Evolutionary conservation across 2,329 filamentous ascomycete genomes (phyloP), one percentile per base, ranked within the genome.

Genomic region (Colletotrichum camelliae): DNA sequence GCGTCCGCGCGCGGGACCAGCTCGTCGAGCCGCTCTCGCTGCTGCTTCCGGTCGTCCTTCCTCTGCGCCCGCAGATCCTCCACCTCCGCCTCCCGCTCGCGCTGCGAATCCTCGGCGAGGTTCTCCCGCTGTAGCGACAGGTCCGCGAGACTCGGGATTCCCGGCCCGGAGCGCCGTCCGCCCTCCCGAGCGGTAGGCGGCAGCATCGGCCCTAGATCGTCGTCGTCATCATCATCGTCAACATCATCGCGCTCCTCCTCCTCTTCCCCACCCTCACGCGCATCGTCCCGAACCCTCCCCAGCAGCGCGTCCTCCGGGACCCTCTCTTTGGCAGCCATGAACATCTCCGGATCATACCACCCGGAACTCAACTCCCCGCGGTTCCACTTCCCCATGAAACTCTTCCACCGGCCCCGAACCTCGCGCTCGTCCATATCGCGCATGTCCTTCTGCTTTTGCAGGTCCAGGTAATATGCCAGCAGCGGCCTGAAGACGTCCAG

Each of bases 361-460:
- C 95, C 95, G 84, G 96, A 94, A 6, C 94, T 94, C 77, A 98
- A 88, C 85, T 96, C 95, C 81, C 93, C 94, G 80, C 92, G 91
- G 86, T 99, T 99, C 96, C 97, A 99, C 88, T 96, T 96, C 5
- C 91, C 89, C 15, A 96, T 84, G 81, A 98, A 99, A 82, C 95
- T 96, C 89, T 98, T 98, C 96, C 96, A 99, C 71, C 96, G 88
- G 2, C 96, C 96, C 78, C 90, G 93, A 1, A 93, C 85, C 82
- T 98, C 96, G n/a, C 91, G 89, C 77, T 95, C 93, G 72, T 92
- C 90, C 79, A 98, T 87, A 12, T 91, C 89, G 21, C 92, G 88
- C 2, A 97, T 86, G 69, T 93, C 86, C 55, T 94, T 89, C 52
- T 92, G 89, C 85, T 98, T 98, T 84, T 98, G 96, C 39, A 98